Base-by-base conservation (phyloP, 2,329 filamentous ascomycete genomes). In the Colletotrichum magnum region DNA sequence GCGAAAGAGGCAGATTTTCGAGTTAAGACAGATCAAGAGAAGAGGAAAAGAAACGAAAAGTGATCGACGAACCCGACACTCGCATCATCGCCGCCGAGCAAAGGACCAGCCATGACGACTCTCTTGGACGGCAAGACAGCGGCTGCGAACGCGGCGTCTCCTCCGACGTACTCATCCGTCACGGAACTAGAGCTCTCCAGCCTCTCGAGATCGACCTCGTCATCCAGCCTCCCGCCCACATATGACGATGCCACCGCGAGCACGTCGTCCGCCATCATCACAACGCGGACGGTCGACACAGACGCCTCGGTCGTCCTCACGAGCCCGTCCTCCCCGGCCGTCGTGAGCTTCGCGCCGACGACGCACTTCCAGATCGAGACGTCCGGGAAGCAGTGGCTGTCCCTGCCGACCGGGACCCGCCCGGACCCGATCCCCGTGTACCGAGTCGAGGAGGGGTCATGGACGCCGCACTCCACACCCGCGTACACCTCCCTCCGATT, bases 401-500 rank as follows among this genome's bases (percentile, higher is more conserved):
- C 82, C n/a, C 72, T 85, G 3, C 86, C 85, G 1, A 41, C 78
- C 0, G 78, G 82, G 0, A 75, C 74, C 5, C 75, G 81, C 1
- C 70, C 68, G 43, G 75, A 79, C 1, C 81, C 83, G 3, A 85
- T 87, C 71, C 78, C 80, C 41, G 71, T 86, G 66, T 84, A 81
- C 75, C 68, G 78, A 21, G 74, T 86, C 10, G 76, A 82, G 3
- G 74, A 80, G 2, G 66, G 45, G 10, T 74, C 75, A 15, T 75
- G 41, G 59, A 21, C 45, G 64, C 18, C 51, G 15, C 10, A 45
- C 41, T 47, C 28, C 1, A 63, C 6, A 5, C 64, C 50, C 32
- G 77, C 77, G 3, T 91, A 89, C 77, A 73, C 84, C 13, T 90
- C 87, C 26, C 78, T 86, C 32, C 85, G 88, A 4, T 80, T 81